These are phyloP conservation scores for Penicillium frequentans DNA, from an alignment of 2,329 filamentous ascomycete species.

Conservation along the genomic window DNA sequence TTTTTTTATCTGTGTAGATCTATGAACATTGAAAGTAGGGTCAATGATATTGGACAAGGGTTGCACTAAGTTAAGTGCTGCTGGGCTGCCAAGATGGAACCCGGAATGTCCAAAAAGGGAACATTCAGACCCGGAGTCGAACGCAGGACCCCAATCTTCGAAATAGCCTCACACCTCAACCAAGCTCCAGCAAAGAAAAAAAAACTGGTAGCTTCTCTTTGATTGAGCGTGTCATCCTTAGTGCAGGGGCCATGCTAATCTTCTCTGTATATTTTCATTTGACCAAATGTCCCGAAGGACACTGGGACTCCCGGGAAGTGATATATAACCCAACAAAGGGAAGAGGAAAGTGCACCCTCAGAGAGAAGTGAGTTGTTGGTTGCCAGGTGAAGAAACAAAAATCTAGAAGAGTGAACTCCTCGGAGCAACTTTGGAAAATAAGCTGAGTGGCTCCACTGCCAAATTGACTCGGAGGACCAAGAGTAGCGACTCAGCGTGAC, in stretches of 20 bases:
- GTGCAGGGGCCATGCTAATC: slow-evolving; percentile 82
- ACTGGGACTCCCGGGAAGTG: not conserved
- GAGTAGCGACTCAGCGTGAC: not conserved
- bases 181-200: slow-evolving; percentile 34
- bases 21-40: too few relatives aligned
- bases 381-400: not conserved
- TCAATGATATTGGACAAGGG: too few relatives aligned
- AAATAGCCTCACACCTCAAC: slow-evolving; percentile 2
- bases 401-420: not conserved
- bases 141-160: not conserved
- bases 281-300: slow-evolving; percentile 56
- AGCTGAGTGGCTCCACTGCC: not conserved
- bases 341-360: not conserved
- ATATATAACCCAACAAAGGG: not conserved
- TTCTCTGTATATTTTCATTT: slow-evolving; percentile 71
- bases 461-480: not conserved
- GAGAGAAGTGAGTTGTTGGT: not conserved
- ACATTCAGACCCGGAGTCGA: not conserved
- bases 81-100: not conserved
- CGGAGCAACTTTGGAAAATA: not conserved
- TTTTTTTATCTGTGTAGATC: too few relatives aligned
- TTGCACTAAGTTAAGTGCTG: not conserved
- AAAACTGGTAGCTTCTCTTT: slow-evolving; percentile 75
- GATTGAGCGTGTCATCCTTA: slow-evolving; percentile 93
- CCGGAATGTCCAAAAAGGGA: not conserved